Conservation (phyloP, 2,329 filamentous ascomycete species). For the Cladosporium halotolerans region DNA sequence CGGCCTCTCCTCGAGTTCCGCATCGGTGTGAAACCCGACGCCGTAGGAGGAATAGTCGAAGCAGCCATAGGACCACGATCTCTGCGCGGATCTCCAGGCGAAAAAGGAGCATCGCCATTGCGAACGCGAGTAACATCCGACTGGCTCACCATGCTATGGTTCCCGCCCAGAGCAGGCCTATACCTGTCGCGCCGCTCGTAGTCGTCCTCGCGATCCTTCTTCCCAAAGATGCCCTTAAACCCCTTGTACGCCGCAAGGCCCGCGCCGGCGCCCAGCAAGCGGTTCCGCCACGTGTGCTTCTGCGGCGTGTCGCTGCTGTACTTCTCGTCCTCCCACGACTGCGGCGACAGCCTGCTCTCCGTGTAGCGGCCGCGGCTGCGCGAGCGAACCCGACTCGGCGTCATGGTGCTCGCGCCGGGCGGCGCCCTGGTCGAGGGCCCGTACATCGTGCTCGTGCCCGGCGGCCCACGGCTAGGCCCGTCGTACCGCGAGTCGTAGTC, state of each 20-base stretch:
- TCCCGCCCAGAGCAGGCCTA: conserved; percentile 40
- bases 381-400: conserved; percentile 11
- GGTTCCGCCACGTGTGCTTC: conserved; percentile 39
- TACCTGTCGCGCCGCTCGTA: conserved; percentile 48
- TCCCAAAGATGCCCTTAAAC: conserved; percentile 51
- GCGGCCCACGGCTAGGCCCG: conserved; percentile 6
- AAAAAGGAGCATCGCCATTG: conserved; percentile 48
- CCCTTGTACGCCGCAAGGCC: conserved; percentile 36
- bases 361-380: conserved; percentile 9
- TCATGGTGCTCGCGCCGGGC: conserved; percentile 4
- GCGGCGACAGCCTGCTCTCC: conserved; percentile 21
- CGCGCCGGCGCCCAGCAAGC: conserved; percentile 40
- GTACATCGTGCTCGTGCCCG: conserved; percentile 5
- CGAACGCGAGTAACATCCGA: conserved; percentile 45
- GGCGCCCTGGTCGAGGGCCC: conserved; percentile 14
- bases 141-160: conserved; percentile 40
- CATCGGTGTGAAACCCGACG: conserved; percentile 9
- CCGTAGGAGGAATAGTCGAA: conserved; percentile 29
- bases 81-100: conserved; percentile 29
- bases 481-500: conserved; percentile 10
- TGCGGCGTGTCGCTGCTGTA: conserved; percentile 23
- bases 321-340: conserved; percentile 39
- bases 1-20: conserved; percentile 5
- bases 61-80: conserved; percentile 2
- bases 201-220: conserved; percentile 36